Base-by-base conservation (phyloP, 2,329 filamentous ascomycete genomes). In the Fusarium chaquense region DNA sequence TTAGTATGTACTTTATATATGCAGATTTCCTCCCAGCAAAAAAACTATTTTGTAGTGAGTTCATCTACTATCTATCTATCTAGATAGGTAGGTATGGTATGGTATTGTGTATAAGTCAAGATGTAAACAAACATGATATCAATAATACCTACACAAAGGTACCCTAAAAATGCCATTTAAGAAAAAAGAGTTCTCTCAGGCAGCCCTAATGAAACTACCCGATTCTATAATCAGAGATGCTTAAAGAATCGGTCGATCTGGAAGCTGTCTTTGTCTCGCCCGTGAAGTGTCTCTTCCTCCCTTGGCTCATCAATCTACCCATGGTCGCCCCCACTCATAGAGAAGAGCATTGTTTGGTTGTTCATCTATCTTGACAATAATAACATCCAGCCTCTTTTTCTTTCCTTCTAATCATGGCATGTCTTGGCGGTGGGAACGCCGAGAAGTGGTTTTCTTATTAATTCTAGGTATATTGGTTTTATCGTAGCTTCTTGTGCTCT, bases 241-340 rank as follows among this genome's bases (percentile, higher is more conserved):
- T 46, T 15, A n/a, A 43, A 46, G 28, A 63, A 65, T 65, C 62
- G 44, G 38, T 41, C 55, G 55, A 66, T 66, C 63, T 62, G 16
- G 62, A 66, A 66, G 62, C 47, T n/a, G 26, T 28, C 35, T 20
- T 20, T 44, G 41, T 35, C 20, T 40, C 4, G 15, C 33, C 33
- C n/a, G 45, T 36, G 10, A 26, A 45, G 33, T 50, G 62, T 55
- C 53, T 66, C 36, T 33, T 40, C 6, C 63, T 67, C 61, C 66
- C 66, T 69, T 62, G 44, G 26, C 55, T 46, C 32, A 49, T 62
- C 16, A 41, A 47, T 65, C 41, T 62, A 32, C 18, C 24, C 35
- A 18, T 32, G 30, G 40, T 35, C 44, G 5, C 41, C 58, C 58
- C 53, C 26, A 60, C 46, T 13, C 30, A 18, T 35, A 65, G n/a